Evolutionary conservation across 305 asterid species (phyloP), one percentile per base, ranked within the genome.

Genomic region (Ajuga reptans): DNA sequence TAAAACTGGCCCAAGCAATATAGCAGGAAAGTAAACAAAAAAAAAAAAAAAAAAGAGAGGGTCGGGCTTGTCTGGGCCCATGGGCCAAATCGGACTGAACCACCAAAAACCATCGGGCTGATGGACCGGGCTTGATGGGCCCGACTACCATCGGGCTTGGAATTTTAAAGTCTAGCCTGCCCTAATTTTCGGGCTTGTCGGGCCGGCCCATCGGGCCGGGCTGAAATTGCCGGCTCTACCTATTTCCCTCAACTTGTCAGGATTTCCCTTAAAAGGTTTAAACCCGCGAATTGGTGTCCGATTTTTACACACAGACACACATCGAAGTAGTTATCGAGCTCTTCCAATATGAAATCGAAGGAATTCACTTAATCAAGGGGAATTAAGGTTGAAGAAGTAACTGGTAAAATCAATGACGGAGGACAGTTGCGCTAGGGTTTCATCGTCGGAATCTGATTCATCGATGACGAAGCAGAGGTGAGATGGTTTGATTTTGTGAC

Each of bases 381-480:
- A 8, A 49, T 14, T 3, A 36, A 43, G 70, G 58, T 29, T 56
- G 61, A 43, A 74, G 66, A 24, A 66, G 64, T 17, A 53, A 54
- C 27, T 47, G 67, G 37, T 63, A 33, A 64, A 50, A 71, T 68
- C 81, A 66, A 82, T 84, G 89, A 82, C 81, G 70, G 84, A 80
- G 54, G 83, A 82, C 41, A 75, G 71, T 73, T 73, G 78, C 64
- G 65, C 79, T 78, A 82, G 84, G 85, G 86, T 76, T 84, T 77
- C 79, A 17, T 69, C 85, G 6, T 76, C 86, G 61, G 79, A 77
- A 75, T 77, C 90, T 9, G 84, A 83, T 77, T 80, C 93, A 45
- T 83, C 94, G 18, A 70, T 82, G 39, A 73, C 90, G 57, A 89
- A 92, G 70, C 91, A 84, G 76, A 92, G 98, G 98, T 92, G 64